Evolutionary conservation across 140 eudicot genomes (phyloP).

Genomic region (Oenanthe javanica): DNA sequence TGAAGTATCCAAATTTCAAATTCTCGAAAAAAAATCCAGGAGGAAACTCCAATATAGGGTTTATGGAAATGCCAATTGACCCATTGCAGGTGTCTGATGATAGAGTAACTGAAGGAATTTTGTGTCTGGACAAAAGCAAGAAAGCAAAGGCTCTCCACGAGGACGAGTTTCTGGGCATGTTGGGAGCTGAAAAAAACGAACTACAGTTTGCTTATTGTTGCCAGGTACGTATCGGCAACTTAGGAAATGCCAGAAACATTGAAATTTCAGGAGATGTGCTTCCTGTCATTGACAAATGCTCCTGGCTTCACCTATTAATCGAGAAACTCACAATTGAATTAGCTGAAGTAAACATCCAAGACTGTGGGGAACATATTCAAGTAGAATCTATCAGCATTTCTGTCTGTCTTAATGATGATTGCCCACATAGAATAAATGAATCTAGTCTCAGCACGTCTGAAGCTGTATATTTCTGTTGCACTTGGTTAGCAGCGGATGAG

Average conservation of each 20-base stretch:
- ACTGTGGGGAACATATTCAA: conserved; percentile 29
- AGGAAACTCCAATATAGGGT: conserved; percentile 1
- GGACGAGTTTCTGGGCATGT: conserved; percentile 41
- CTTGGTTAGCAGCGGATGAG: conserved; percentile 53
- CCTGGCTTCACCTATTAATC: conserved; percentile 24
- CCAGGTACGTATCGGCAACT: conserved; percentile 16
- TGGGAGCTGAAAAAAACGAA: conserved; percentile 33
- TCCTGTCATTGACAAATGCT: conserved; percentile 13
- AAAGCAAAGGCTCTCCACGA: conserved; percentile 45
- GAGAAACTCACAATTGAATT: conserved; percentile 25
- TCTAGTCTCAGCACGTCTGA: conserved; percentile 10
- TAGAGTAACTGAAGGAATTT: conserved; percentile 57
- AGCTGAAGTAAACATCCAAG: conserved; percentile 23
- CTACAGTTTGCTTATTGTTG: conserved; percentile 55
- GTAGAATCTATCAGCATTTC: conserved; percentile 40
- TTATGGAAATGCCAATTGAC: conserved; percentile 7
- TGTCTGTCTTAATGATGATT: conserved; percentile 36
- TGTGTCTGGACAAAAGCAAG: conserved; percentile 32
- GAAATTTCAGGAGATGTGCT: neutral
- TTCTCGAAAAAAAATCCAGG: conserved; percentile 31
- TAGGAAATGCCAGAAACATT: conserved; percentile 8
- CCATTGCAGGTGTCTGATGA: conserved; percentile 46
- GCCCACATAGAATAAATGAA: conserved; percentile 37
- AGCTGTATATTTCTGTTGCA: conserved; percentile 39
- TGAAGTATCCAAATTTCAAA: conserved; percentile 57